phyloP scores from a whole-genome alignment of 2,329 filamentous ascomycete genomes.

The Chaetoscypha palmicola region DNA sequence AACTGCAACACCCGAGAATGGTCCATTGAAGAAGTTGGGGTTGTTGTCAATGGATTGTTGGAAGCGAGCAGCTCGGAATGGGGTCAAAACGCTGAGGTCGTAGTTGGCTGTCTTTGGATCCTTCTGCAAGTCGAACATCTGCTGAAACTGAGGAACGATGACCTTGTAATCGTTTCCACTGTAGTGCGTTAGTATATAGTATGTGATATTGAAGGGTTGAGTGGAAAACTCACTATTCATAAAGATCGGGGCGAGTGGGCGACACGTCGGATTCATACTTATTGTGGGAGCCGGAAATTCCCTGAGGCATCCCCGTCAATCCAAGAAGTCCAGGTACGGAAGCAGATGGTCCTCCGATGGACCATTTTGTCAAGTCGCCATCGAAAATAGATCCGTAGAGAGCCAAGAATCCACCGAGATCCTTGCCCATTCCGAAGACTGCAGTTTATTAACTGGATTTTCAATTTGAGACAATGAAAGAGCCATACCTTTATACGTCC shows the following conservation, averaged over 20 bases:
- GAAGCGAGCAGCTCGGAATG: constrained; percentile 39
- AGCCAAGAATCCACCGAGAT: constrained; percentile 35
- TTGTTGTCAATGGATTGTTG: constrained; percentile 43
- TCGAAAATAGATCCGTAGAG: constrained; percentile 40
- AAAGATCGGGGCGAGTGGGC: constrained; percentile 46
- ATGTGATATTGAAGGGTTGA: neutral
- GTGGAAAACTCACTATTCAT: constrained; percentile 28
- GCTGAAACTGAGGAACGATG: constrained; percentile 45
- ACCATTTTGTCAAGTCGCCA: constrained; percentile 45
- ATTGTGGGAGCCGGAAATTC: constrained; percentile 46
- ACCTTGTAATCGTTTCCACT: constrained; percentile 44
- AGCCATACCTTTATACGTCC: constrained; percentile 26
- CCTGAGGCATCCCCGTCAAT: constrained; percentile 36
- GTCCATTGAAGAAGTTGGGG: constrained; percentile 46
- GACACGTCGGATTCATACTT: constrained; percentile 49
- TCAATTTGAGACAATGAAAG: neutral
- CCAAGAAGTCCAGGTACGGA: constrained; percentile 23
- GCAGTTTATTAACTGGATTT: constrained; percentile 3
- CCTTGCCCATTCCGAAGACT: constrained; percentile 41
- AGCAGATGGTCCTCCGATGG: constrained; percentile 40
- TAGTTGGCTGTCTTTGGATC: constrained; percentile 32
- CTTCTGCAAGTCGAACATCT: constrained; percentile 35
- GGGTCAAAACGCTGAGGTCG: constrained; percentile 37
- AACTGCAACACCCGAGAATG: constrained; percentile 18
- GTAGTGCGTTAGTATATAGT: neutral